A percentile compares a stretch with the other conserved stretches of the same genome.
Evolutionary conservation across 495 filamentous ascomycete genomes (phyloP).

Genomic region (Copromyces sp.): DNA sequence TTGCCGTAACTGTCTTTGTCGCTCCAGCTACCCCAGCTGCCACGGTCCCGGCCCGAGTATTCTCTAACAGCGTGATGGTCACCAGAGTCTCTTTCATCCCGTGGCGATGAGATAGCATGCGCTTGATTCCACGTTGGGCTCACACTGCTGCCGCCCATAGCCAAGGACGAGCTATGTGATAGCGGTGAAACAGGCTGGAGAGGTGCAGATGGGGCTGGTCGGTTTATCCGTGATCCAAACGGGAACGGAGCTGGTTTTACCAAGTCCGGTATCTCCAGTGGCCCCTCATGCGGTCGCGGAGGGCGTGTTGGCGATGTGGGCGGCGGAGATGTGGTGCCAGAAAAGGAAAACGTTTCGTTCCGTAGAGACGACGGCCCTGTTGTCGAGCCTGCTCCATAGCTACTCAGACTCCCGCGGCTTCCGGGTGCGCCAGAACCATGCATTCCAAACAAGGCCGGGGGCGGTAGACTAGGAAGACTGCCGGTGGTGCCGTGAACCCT

Average conservation of each 20-base stretch:
- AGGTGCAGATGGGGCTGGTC: slow-evolving; percentile 8
- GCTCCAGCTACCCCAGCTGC: neutral
- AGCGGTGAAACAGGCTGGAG: slow-evolving; percentile 4
- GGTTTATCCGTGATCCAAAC: slow-evolving; percentile 12
- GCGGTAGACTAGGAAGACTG: slow-evolving; percentile 3
- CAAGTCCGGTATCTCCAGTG: slow-evolving; percentile 22
- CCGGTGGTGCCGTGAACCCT: slow-evolving; percentile 3
- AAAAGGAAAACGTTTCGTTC: slow-evolving; percentile 6
- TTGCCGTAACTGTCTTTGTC: neutral
- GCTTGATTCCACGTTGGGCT: neutral
- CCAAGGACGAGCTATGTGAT: neutral
- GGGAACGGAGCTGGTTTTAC: slow-evolving; percentile 14
- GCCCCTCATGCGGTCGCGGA: slow-evolving; percentile 21
- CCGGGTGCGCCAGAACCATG: neutral
- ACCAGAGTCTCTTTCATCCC: neutral
- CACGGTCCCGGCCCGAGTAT: neutral
- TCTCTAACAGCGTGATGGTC: neutral
- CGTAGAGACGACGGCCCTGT: slow-evolving; percentile 12
- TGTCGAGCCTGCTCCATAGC: neutral
- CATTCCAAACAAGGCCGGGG: slow-evolving; percentile 4
- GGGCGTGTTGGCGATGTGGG: slow-evolving; percentile 18
- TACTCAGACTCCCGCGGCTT: slow-evolving; percentile 4
- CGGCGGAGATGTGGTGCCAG: neutral
- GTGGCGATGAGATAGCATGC: neutral
- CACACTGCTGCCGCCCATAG: slow-evolving; percentile 5